Conservation (phyloP, 2,329 filamentous ascomycete genomes). For the Cladosporium velox region DNA sequence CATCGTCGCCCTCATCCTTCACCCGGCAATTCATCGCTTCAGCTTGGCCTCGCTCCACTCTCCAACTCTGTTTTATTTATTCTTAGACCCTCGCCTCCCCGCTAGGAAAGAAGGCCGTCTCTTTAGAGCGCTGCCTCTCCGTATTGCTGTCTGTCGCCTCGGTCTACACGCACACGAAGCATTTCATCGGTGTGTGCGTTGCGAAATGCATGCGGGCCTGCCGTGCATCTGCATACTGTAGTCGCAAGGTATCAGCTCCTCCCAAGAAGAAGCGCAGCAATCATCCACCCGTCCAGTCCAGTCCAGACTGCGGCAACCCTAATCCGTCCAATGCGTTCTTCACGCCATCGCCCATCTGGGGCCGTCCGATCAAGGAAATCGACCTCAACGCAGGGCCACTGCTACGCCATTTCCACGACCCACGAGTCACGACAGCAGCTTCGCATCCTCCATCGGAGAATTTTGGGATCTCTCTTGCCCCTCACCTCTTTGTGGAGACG, state of each 20-base stretch:
- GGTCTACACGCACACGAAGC: not conserved
- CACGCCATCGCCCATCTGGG: conserved; percentile 4
- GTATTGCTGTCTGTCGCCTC: not conserved
- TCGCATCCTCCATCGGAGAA: not conserved
- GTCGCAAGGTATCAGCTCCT: not conserved
- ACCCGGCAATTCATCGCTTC: conserved; percentile 6
- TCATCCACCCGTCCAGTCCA: not conserved
- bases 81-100: not conserved
- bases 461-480: not conserved
- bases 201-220: not conserved
- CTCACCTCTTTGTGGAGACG: not conserved
- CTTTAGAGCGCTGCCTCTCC: not conserved
- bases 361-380: not conserved
- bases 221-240: not conserved
- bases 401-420: not conserved
- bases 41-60: not conserved
- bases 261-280: not conserved
- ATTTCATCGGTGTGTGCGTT: not conserved
- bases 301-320: not conserved
- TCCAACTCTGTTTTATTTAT: not conserved
- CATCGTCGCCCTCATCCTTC: conserved; percentile 1
- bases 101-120: not conserved
- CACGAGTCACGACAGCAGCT: not conserved
- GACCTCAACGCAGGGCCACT: not conserved
- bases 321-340: not conserved